phyloP scores from a whole-genome alignment of 169 alveolate genomes.

The Theileria annulata region DNA sequence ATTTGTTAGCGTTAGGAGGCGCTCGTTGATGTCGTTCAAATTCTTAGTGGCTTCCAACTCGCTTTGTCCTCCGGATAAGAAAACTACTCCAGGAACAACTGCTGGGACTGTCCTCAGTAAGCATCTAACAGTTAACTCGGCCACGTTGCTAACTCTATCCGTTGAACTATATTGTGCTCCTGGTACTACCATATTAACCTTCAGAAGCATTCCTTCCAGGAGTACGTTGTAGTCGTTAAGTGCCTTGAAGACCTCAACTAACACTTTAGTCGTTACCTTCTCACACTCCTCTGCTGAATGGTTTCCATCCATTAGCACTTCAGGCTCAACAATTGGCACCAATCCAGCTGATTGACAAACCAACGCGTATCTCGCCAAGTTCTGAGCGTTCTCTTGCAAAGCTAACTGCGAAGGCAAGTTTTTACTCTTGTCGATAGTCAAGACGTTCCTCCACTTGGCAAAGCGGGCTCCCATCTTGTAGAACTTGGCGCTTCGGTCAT shows the following conservation, averaged over 20 bases:
- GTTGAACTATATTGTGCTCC: slow-evolving; percentile 83
- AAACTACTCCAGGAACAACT: slow-evolving; percentile 95
- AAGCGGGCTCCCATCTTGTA: slow-evolving; percentile 98
- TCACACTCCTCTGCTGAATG: slow-evolving; percentile 95
- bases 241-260: slow-evolving; percentile 92
- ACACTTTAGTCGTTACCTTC: slow-evolving; percentile 92
- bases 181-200: slow-evolving; percentile 99
- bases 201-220: slow-evolving; percentile 95
- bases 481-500: slow-evolving; percentile 93
- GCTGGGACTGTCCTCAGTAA: slow-evolving; percentile 94
- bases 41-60: slow-evolving; percentile 97
- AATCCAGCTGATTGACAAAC: slow-evolving; percentile 96
- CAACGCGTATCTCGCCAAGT: slow-evolving; percentile 98
- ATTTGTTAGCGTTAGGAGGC: slow-evolving; percentile 17
- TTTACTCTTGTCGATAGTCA: slow-evolving; percentile 88
- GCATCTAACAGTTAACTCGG: slow-evolving; percentile 91
- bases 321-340: slow-evolving; percentile 99
- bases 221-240: slow-evolving; percentile 91
- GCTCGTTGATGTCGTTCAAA: slow-evolving; percentile 93
- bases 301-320: slow-evolving; percentile 94
- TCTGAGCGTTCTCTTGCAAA: slow-evolving; percentile 93
- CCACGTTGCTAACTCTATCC: slow-evolving; percentile 79
- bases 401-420: slow-evolving; percentile 91
- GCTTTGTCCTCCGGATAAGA: slow-evolving; percentile 99
- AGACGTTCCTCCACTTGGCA: slow-evolving; percentile 99